phyloP scores from a whole-genome alignment of 495 filamentous ascomycete species.

The Staphylotrichum longicolle region DNA sequence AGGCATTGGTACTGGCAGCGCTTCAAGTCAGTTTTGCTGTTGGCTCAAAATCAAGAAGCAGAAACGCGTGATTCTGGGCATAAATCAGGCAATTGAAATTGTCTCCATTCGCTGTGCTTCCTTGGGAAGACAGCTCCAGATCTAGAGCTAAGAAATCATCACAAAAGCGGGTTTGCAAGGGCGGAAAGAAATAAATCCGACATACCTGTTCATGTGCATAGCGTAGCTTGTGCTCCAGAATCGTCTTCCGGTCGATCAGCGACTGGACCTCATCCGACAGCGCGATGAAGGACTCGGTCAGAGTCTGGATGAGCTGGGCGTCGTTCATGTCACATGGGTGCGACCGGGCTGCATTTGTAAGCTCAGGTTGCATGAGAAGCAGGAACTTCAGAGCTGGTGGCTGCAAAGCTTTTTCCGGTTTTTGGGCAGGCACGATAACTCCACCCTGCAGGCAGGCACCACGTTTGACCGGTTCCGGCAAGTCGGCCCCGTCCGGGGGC shows the following conservation, averaged over 20 bases:
- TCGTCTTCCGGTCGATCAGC: conserved; percentile 53
- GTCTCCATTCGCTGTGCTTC: conserved; percentile 50
- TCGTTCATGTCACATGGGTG: conserved; percentile 39
- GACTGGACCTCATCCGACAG: conserved; percentile 59
- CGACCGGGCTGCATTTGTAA: conserved; percentile 18
- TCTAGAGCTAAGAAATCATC: conserved; percentile 76
- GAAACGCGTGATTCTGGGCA: conserved; percentile 35
- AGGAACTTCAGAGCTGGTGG: neutral
- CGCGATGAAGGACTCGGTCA: conserved; percentile 61
- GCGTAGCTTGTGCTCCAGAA: conserved; percentile 57
- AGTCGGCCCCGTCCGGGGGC: neutral
- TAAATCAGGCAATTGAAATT: conserved; percentile 39
- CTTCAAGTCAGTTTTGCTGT: conserved; percentile 22
- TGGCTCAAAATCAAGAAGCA: conserved; percentile 16
- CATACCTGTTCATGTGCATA: conserved; percentile 58
- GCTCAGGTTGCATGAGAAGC: conserved; percentile 2
- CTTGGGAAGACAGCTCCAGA: conserved; percentile 55
- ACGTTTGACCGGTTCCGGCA: conserved; percentile 12
- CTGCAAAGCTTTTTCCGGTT: conserved; percentile 7
- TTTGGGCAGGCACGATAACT: neutral
- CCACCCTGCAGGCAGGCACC: neutral
- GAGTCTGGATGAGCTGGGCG: conserved; percentile 46
- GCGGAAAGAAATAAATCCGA: conserved; percentile 16
- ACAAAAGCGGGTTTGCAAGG: conserved; percentile 22
- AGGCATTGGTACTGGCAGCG: conserved; percentile 50